These are phyloP conservation scores for Wickerhamiella nectarea DNA, from an alignment of 805 yeast species.

Conservation along the genomic window DNA sequence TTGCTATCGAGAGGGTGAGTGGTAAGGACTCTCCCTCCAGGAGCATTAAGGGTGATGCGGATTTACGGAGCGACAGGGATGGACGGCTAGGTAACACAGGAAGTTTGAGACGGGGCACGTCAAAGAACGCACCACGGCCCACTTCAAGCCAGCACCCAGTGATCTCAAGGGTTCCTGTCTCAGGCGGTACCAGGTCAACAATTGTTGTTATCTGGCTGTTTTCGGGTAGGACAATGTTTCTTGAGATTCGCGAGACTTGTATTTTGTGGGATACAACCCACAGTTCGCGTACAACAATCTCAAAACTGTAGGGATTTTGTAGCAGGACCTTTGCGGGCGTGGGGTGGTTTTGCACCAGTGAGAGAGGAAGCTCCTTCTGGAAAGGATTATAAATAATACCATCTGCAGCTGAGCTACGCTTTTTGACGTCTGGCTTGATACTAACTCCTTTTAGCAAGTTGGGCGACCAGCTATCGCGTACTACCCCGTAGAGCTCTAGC, in stretches of 20 bases:
- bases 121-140: conserved; percentile 32
- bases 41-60: conserved; percentile 36
- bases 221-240: conserved; percentile 23
- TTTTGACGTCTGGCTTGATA: conserved; percentile 13
- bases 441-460: background rate
- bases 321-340: conserved; percentile 42
- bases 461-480: conserved; percentile 21
- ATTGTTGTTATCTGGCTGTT: conserved; percentile 17
- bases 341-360: conserved; percentile 33
- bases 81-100: conserved; percentile 42
- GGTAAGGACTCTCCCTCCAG: conserved; percentile 58
- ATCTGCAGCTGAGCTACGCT: conserved; percentile 5
- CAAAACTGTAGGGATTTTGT: conserved; percentile 73
- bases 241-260: conserved; percentile 15
- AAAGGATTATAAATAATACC: conserved; percentile 40
- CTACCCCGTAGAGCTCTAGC: conserved; percentile 25
- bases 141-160: conserved; percentile 39
- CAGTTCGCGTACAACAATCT: conserved; percentile 39
- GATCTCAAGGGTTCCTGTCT: conserved; percentile 38
- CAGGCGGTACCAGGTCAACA: conserved; percentile 23
- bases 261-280: conserved; percentile 18
- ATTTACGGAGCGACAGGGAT: conserved; percentile 35
- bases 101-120: conserved; percentile 17
- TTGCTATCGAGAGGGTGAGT: conserved; percentile 40
- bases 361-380: conserved; percentile 8